Percentiles rank a stretch among this genome's conserved stretches.
These are phyloP conservation scores for Prunus padus DNA, from an alignment of 306 rosid species.

Conservation along the genomic window DNA sequence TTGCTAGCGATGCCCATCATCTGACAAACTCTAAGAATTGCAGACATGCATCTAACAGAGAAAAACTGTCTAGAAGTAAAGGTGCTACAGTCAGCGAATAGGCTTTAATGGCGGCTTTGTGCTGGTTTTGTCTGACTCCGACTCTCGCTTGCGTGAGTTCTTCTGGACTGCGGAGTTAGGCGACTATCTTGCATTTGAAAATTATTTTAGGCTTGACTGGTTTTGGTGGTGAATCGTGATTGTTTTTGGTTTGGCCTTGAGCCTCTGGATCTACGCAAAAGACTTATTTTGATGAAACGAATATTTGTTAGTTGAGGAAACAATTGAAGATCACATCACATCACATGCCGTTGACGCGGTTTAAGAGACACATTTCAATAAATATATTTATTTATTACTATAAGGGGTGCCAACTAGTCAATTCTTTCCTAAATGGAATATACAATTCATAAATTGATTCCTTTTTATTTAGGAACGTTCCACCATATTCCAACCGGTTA, in stretches of 20 bases:
- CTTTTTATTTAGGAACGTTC: too few species aligned
- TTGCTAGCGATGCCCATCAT: constrained; percentile 32
- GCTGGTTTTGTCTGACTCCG: background rate
- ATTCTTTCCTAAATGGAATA: too few species aligned
- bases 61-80: background rate
- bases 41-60: background rate
- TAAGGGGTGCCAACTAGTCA: too few species aligned
- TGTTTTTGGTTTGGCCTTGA: background rate
- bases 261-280: background rate
- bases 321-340: too few species aligned
- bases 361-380: too few species aligned
- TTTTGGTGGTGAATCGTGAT: background rate
- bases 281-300: background rate
- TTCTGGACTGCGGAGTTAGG: background rate
- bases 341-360: too few species aligned
- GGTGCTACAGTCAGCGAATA: background rate
- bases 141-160: background rate
- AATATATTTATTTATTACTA: too few species aligned
- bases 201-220: background rate
- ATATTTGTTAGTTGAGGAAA: background rate
- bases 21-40: background rate
- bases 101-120: constrained; percentile 17
- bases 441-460: too few species aligned
- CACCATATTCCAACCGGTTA: too few species aligned
- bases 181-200: background rate